Conservation (phyloP, 768 basidiomycete species). For the Favolaschia claudopus region DNA sequence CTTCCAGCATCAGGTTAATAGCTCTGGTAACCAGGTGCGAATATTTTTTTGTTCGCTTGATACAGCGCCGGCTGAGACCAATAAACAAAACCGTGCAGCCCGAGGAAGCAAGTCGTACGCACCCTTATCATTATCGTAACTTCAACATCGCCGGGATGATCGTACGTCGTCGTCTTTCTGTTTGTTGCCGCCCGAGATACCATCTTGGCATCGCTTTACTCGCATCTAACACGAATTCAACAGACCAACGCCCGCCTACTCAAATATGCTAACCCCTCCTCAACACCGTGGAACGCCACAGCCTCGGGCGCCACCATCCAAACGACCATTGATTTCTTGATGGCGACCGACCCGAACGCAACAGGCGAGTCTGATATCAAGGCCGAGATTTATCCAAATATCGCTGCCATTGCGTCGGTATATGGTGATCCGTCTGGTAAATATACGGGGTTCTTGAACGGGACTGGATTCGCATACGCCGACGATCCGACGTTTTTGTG, state of each 20-base stretch:
- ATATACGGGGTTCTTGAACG: constrained; percentile 57
- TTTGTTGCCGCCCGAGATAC: background rate
- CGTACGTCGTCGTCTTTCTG: constrained; percentile 42
- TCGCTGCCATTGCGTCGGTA: constrained; percentile 62
- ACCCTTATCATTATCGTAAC: constrained; percentile 72
- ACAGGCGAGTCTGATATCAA: constrained; percentile 44
- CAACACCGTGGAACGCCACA: constrained; percentile 57
- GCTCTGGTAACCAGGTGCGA: constrained; percentile 64
- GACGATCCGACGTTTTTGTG: constrained; percentile 59
- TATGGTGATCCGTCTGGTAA: constrained; percentile 68
- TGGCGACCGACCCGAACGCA: constrained; percentile 48
- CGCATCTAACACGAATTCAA: background rate
- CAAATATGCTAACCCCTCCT: constrained; percentile 50
- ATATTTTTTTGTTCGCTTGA: background rate
- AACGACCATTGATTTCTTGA: constrained; percentile 64
- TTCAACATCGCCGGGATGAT: constrained; percentile 78
- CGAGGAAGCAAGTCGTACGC: constrained; percentile 63
- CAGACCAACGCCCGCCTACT: constrained; percentile 68
- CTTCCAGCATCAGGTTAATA: constrained; percentile 59
- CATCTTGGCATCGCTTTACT: background rate
- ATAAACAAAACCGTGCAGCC: too few species aligned
- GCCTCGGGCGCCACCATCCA: constrained; percentile 62
- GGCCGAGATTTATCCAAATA: constrained; percentile 59
- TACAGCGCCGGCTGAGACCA: too few species aligned
- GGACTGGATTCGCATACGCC: constrained; percentile 46